These are phyloP conservation scores for Populus hybrid DNA, from an alignment of 441 rosid species.

Conservation along the genomic window DNA sequence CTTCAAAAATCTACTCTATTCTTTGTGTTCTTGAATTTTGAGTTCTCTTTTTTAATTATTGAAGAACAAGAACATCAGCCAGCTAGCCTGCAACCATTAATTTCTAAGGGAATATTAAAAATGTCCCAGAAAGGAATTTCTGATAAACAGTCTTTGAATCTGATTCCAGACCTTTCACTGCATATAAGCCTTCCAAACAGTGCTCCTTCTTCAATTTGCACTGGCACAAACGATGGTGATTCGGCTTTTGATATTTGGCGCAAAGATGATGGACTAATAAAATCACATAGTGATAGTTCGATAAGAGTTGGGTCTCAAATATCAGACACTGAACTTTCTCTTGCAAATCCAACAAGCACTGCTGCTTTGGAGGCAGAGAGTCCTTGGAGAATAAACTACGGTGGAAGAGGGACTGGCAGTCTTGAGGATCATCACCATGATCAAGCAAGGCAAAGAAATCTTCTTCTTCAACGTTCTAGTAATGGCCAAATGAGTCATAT, in stretches of 20 bases:
- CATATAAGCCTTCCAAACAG: conserved; percentile 68
- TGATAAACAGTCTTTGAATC: conserved; percentile 20
- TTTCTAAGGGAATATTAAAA: conserved; percentile 5
- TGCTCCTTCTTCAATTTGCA: conserved; percentile 28
- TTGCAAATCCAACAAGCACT: conserved; percentile 38
- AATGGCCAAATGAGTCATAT: conserved; percentile 10
- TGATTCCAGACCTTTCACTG: conserved; percentile 72
- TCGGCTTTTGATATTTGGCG: conserved; percentile 16
- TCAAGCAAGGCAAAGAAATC: conserved; percentile 9
- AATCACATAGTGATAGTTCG: conserved; percentile 26
- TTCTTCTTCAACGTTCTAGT: conserved; percentile 22
- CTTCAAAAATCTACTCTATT: neutral
- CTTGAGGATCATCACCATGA: neutral
- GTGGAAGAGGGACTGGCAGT: neutral
- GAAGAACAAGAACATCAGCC: neutral
- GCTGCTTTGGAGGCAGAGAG: conserved; percentile 19
- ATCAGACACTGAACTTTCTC: conserved; percentile 48
- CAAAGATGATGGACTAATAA: conserved; percentile 25
- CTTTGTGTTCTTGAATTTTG: conserved; percentile 32
- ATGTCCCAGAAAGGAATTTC: conserved; percentile 22
- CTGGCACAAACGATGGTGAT: conserved; percentile 27
- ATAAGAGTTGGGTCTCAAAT: conserved; percentile 25
- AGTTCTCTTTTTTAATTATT: conserved; percentile 56
- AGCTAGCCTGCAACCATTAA: neutral
- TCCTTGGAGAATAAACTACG: conserved; percentile 12